Conservation (phyloP, 805 yeast species). For the Sungouiozyma ichnusensis region DNA sequence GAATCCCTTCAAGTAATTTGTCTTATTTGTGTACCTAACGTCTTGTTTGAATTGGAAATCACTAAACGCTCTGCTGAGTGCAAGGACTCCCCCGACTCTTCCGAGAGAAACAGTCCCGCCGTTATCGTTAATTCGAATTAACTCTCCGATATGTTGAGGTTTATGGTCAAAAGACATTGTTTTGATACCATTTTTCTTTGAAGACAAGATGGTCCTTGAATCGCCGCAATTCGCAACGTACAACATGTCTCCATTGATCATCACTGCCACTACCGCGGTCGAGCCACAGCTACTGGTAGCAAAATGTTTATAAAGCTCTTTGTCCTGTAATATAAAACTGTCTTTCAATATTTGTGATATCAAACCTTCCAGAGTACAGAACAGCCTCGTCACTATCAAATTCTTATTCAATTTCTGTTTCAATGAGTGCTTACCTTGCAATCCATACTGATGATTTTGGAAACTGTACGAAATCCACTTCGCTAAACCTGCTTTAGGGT, state of each 20-base stretch:
- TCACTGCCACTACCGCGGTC: conserved; percentile 39
- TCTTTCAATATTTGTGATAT: conserved; percentile 32
- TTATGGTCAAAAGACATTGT: conserved; percentile 72
- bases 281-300: conserved; percentile 39
- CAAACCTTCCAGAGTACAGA: conserved; percentile 28
- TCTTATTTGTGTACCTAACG: conserved; percentile 9
- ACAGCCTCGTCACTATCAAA: conserved; percentile 10
- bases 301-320: conserved; percentile 32
- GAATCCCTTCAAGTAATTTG: conserved; percentile 13
- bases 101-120: conserved; percentile 92
- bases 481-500: conserved; percentile 15
- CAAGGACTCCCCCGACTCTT: conserved; percentile 91
- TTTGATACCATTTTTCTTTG: conserved; percentile 45
- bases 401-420: conserved; percentile 2
- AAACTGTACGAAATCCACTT: conserved; percentile 24
- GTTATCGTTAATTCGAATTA: conserved; percentile 80
- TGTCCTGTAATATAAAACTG: conserved; percentile 37
- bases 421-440: conserved; percentile 3
- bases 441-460: conserved; percentile 22
- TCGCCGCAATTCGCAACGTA: conserved; percentile 68
- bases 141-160: conserved; percentile 91
- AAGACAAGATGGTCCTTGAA: conserved; percentile 51
- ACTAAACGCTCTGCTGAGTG: conserved; percentile 84
- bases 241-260: conserved; percentile 36
- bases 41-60: conserved; percentile 48